Evolutionary conservation across 345 rosid species (phyloP).

Genomic region (Boechera divaricarpa): DNA sequence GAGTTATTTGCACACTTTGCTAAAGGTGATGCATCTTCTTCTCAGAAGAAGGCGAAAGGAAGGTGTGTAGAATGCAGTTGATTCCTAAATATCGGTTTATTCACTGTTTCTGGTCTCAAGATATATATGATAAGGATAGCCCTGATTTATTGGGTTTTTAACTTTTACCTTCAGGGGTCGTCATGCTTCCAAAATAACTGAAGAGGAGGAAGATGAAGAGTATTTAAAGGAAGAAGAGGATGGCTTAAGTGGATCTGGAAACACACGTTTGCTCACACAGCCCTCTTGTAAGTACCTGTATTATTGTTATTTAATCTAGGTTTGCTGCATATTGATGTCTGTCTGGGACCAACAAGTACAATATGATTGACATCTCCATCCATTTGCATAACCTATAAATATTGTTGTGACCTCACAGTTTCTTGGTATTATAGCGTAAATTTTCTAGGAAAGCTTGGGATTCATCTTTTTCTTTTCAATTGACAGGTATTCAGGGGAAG

Average conservation of each 20-base stretch:
- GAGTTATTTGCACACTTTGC: slow-evolving; percentile 99
- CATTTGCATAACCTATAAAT: not conserved
- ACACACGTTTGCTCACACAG: slow-evolving; percentile 86
- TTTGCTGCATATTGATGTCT: slow-evolving; percentile 22
- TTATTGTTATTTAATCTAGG: not conserved
- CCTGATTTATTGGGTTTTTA: slow-evolving; percentile 8
- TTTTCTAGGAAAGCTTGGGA: slow-evolving; percentile 10
- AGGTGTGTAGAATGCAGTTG: slow-evolving; percentile 54
- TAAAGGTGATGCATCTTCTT: slow-evolving; percentile 75
- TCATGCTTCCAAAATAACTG: slow-evolving; percentile 95
- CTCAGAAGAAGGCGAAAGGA: slow-evolving; percentile 81
- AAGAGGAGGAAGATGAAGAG: slow-evolving; percentile 99
- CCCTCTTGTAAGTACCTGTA: slow-evolving; percentile 76
- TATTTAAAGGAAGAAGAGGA: slow-evolving; percentile 95
- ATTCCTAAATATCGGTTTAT: not conserved
- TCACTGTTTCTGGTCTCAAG: slow-evolving; percentile 3
- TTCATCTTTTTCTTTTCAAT: slow-evolving; percentile 12
- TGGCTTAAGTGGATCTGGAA: slow-evolving; percentile 76
- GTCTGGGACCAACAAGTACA: slow-evolving; percentile 1
- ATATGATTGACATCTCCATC: slow-evolving; percentile 6
- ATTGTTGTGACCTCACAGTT: slow-evolving; percentile 17
- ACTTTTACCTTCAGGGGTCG: slow-evolving; percentile 68
- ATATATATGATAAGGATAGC: not conserved
- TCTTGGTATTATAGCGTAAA: not conserved
- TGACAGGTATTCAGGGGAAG: slow-evolving; percentile 91